Conservation (phyloP, 352 stramenopile genomes). For the Saprolegnia diclina region DNA sequence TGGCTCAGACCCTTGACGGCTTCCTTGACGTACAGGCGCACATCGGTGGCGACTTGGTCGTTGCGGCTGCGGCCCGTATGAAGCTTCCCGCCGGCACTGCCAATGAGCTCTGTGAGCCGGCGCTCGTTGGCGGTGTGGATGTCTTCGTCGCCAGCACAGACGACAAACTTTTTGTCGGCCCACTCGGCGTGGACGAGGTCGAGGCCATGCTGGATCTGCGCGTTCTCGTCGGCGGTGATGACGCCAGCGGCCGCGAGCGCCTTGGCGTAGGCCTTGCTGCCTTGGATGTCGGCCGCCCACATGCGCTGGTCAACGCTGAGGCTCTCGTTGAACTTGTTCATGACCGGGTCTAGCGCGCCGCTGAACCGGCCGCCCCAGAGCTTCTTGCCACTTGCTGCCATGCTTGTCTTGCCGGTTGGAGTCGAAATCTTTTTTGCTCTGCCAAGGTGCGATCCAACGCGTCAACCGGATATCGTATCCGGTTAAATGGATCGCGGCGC, state of each 20-base stretch:
- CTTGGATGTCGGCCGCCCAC: conserved; percentile 94
- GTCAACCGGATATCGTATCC: not conserved
- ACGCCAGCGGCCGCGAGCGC: conserved; percentile 87
- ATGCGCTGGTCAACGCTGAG: conserved; percentile 97
- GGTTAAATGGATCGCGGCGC: not conserved
- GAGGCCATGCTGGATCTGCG: conserved; percentile 83
- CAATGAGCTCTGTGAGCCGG: conserved; percentile 96
- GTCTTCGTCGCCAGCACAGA: conserved; percentile 96
- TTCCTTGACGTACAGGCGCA: conserved; percentile 91
- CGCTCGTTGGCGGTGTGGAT: conserved; percentile 99
- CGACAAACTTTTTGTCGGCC: conserved; percentile 63
- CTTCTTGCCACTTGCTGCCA: conserved; percentile 34
- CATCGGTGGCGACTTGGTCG: conserved; percentile 98
- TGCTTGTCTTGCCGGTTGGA: not conserved
- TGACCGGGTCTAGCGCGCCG: conserved; percentile 92
- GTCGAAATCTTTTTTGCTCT: not conserved
- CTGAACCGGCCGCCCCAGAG: conserved; percentile 91
- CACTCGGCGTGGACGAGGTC: conserved; percentile 87
- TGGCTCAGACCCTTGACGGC: conserved; percentile 45
- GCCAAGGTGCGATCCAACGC: too few relatives aligned
- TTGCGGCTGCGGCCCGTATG: conserved; percentile 96
- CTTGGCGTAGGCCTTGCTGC: conserved; percentile 94
- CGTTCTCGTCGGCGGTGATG: conserved; percentile 85
- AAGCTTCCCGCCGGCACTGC: conserved; percentile 94
- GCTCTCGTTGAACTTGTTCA: conserved; percentile 99